phyloP scores from a whole-genome alignment of 1,284 basidiomycete genomes.

The Malassezia caprae region DNA sequence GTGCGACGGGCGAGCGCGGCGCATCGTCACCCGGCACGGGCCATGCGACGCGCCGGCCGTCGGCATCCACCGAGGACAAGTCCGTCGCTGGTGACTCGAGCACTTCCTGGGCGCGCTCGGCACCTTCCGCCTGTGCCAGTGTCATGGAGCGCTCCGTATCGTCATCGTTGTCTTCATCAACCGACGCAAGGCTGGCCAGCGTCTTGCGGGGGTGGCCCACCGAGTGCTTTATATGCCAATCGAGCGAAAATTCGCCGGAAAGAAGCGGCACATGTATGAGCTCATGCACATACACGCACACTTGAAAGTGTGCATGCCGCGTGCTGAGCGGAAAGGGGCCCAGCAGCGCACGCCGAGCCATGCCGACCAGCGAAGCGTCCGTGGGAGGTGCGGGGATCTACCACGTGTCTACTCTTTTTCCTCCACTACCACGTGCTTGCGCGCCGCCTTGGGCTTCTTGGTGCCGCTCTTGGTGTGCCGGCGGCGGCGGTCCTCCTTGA shows the following conservation, averaged over 20 bases:
- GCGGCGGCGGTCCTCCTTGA: slow-evolving; percentile 86
- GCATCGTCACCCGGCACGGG: not conserved
- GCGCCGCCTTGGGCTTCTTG: slow-evolving; percentile 80
- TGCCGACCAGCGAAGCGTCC: not conserved
- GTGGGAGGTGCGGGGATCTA: not conserved
- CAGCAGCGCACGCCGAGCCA: slow-evolving; percentile 26
- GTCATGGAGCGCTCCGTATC: not conserved
- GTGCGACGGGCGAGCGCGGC: not conserved
- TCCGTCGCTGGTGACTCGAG: not conserved
- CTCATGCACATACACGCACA: slow-evolving; percentile 60
- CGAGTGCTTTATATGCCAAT: slow-evolving; percentile 60
- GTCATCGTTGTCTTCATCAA: not conserved
- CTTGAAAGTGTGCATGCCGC: slow-evolving; percentile 57
- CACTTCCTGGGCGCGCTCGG: not conserved
- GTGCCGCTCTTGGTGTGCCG: slow-evolving; percentile 61
- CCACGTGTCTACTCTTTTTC: slow-evolving; percentile 21
- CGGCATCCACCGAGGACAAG: not conserved
- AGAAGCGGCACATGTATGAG: slow-evolving; percentile 66
- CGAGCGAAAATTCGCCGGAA: slow-evolving; percentile 61
- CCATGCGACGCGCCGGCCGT: not conserved
- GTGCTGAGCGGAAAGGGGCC: slow-evolving; percentile 51
- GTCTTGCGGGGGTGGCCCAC: not conserved
- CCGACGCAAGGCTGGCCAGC: not conserved
- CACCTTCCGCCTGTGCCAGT: not conserved
- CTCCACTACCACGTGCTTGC: slow-evolving; percentile 54